These are phyloP conservation scores for Xylaria venustula DNA, from an alignment of 495 filamentous ascomycete genomes.

Conservation along the genomic window DNA sequence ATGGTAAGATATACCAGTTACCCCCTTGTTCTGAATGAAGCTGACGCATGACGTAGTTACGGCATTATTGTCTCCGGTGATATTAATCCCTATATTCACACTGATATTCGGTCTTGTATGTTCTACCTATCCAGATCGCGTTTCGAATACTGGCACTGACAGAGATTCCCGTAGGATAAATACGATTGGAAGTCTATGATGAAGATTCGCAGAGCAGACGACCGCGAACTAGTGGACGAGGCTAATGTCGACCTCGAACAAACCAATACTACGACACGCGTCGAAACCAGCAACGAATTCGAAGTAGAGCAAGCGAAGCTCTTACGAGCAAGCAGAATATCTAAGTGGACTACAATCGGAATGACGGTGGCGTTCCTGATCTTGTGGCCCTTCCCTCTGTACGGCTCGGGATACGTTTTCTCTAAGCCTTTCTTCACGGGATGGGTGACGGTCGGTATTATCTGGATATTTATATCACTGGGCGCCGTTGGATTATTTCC, in stretches of 20 bases:
- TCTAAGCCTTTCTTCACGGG: slow-evolving; percentile 90
- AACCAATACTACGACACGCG: slow-evolving; percentile 52
- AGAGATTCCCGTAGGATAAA: slow-evolving; percentile 50
- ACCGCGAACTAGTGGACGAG: slow-evolving; percentile 68
- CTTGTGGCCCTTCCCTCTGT: slow-evolving; percentile 96
- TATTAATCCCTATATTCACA: slow-evolving; percentile 80
- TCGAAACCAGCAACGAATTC: slow-evolving; percentile 18
- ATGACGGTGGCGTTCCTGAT: slow-evolving; percentile 77
- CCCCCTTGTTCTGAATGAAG: neutral
- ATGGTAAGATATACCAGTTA: slow-evolving; percentile 34
- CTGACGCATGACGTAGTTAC: slow-evolving; percentile 32
- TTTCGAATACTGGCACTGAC: neutral
- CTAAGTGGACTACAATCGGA: slow-evolving; percentile 70
- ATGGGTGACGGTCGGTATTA: slow-evolving; percentile 81
- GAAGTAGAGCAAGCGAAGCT: slow-evolving; percentile 69
- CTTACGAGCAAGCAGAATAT: slow-evolving; percentile 70
- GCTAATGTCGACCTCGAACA: slow-evolving; percentile 61
- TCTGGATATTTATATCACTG: slow-evolving; percentile 80
- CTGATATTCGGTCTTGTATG: slow-evolving; percentile 30
- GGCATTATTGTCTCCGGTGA: slow-evolving; percentile 73
- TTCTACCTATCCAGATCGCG: neutral
- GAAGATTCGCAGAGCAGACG: slow-evolving; percentile 78
- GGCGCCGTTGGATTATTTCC: slow-evolving; percentile 79
- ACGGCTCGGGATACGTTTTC: slow-evolving; percentile 83
- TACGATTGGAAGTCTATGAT: slow-evolving; percentile 92